phyloP scores from a whole-genome alignment of 768 basidiomycete genomes.

The Panellus pusillus region DNA sequence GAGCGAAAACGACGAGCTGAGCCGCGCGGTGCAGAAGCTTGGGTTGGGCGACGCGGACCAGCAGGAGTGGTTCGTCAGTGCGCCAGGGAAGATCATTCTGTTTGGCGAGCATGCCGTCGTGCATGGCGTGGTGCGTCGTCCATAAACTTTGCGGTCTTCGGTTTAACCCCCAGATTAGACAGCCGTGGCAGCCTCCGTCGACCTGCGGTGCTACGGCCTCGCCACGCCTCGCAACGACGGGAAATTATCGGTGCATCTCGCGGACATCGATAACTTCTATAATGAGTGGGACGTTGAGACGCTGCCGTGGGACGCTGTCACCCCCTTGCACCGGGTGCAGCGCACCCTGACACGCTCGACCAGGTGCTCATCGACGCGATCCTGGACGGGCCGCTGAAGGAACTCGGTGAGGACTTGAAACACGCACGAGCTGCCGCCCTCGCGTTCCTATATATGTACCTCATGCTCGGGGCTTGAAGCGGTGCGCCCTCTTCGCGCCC shows the following conservation, averaged over 20 bases:
- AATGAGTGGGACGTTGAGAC: conserved; percentile 77
- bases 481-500: conserved; percentile 44
- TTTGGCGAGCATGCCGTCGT: conserved; percentile 99
- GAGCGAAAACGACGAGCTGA: conserved; percentile 38
- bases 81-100: conserved; percentile 96
- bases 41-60: conserved; percentile 42
- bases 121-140: conserved; percentile 81
- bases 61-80: conserved; percentile 84
- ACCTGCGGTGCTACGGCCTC: conserved; percentile 92
- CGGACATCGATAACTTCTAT: conserved; percentile 76
- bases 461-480: conserved; percentile 64
- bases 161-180: conserved; percentile 50
- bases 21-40: conserved; percentile 69
- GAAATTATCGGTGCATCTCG: conserved; percentile 72
- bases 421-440: conserved; percentile 46
- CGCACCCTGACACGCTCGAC: conserved; percentile 70
- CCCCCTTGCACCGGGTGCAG: conserved; percentile 47
- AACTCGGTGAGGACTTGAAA: conserved; percentile 36
- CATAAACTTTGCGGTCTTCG: neutral
- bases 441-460: conserved; percentile 93
- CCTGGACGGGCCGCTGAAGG: conserved; percentile 41
- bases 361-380: conserved; percentile 72
- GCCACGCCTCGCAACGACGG: conserved; percentile 72
- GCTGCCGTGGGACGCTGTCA: conserved; percentile 79
- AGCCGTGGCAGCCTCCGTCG: conserved; percentile 92